Evolutionary conservation across 768 basidiomycete species (phyloP), one percentile per base, ranked within the genome.

Genomic region (Porpolomopsis calyptriformis): DNA sequence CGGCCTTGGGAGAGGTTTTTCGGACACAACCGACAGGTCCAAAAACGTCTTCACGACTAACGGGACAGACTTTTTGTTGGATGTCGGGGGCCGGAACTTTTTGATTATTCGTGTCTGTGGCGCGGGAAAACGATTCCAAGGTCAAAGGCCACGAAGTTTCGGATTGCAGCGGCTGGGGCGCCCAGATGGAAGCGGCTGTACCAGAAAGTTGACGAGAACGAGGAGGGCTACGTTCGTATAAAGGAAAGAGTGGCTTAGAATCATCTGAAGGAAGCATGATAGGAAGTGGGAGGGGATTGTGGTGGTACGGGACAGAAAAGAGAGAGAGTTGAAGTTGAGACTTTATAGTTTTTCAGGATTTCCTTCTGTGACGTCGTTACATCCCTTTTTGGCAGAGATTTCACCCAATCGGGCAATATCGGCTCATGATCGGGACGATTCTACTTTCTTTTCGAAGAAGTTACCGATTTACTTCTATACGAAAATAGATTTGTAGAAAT

Each of bases 151-250:
- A 89, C 10, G 77, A 72, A 4, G 68, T 57, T 16, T 80, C 80
- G 12, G 74, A 71, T 4, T 75, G 74, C 59, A 81, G 83, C 3
- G 84, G 82, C 57, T 82, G 83, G 6, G 85, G 85, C 1, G 86
- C 86, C 85, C 85, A 89, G 51, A 89, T 88, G 42, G 84, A 85
- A 11, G 70, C 71, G 46, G 67, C 55, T 39, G 70, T 66, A 5
- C 70, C 69, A 31, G 65, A 55, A 10, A 61, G 57, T 47, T 66
- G 67, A 20, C 73, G 66, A 25, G 63, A 54, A 53, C 68, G 69
- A 42, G 69, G 66, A 29, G 67, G 69, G 53, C 59, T 67, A 47
- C 63, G 60, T 39, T 73, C 64, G 42, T 69, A 65, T 40, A 63
- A 49, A 50, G 65, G 61, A 38, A 65, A 56, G 57, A 60, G 59